Conservation (phyloP, 2,329 filamentous ascomycete species). For the Fusarium sp. region DNA sequence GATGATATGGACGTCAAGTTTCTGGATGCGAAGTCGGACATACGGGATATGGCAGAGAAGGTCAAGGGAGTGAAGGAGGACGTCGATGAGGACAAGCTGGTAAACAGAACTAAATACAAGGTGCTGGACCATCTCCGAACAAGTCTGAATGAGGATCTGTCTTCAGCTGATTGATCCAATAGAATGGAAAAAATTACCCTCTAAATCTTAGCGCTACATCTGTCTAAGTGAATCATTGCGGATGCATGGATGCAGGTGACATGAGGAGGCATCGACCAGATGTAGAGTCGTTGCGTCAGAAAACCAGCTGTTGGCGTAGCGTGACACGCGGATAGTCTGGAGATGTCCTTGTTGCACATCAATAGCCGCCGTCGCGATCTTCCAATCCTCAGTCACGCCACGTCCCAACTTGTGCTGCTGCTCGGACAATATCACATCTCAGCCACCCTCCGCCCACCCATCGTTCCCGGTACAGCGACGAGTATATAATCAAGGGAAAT, state of each 20-base stretch:
- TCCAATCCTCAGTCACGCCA: not conserved
- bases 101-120: too few species aligned
- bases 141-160: too few species aligned
- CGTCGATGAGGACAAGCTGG: too few species aligned
- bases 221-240: not conserved
- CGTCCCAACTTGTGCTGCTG: not conserved
- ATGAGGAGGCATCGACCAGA: not conserved
- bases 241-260: not conserved
- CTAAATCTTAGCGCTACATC: too few species aligned
- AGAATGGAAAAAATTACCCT: too few species aligned
- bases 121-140: too few species aligned
- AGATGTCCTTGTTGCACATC: not conserved
- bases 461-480: not conserved
- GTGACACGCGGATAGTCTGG: not conserved
- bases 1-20: too few species aligned
- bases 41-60: too few species aligned
- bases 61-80: too few species aligned
- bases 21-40: too few species aligned
- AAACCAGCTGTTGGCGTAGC: not conserved
- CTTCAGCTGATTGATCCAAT: too few species aligned
- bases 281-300: not conserved
- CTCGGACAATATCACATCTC: not conserved
- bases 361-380: not conserved
- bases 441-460: not conserved
- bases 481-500: not conserved